Base-by-base conservation (phyloP, 306 rosid genomes). In the Cicer bijugum region DNA sequence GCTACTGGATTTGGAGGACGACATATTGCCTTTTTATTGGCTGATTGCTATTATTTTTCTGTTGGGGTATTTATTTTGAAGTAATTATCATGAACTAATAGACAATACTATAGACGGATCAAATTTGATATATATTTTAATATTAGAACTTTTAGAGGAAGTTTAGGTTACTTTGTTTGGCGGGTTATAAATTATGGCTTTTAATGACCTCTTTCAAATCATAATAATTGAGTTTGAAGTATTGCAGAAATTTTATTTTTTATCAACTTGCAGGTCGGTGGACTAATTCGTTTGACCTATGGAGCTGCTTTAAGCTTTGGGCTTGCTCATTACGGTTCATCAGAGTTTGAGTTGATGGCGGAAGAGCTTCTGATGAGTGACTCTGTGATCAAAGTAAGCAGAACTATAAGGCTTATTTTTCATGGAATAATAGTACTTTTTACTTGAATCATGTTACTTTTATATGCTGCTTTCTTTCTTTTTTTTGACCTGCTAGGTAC, bases 321-420 rank as follows among this genome's bases (percentile, higher is more conserved):
- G 71, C 96, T 94, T 75, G 96, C 92, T 53, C 98, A 94, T 85
- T 87, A 72, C 77, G 81, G 94, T 45, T 83, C 97, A 64, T 94
- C 98, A 51, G 98, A 84, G 82, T 91, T 94, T 79, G 98, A 94
- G 88, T 78, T 94, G 75, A 91, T 91, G 97, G 98, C 98, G 46
- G 98, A 94, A 82, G 98, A 94, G 88, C 98, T 94, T 87, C 79
- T 94, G 78, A 94, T 94, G 98, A 91, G 98, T 72, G 94, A 94
- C 83, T 91, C 97, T 75, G 81, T 80, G 68, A 71, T 94, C 84
- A 89, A 91, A 96, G 98, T 80, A 80, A 87, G 95, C 81, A 56
- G 67, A 66, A 55, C 43, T 80, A 52, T 39, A 69, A 48, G 48
- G 74, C n/a, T 40, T 52, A 46, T 37, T 42, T 61, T 38, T 45